phyloP scores from a whole-genome alignment of 208 protist genomes.

The Wallacemonas sp. region DNA sequence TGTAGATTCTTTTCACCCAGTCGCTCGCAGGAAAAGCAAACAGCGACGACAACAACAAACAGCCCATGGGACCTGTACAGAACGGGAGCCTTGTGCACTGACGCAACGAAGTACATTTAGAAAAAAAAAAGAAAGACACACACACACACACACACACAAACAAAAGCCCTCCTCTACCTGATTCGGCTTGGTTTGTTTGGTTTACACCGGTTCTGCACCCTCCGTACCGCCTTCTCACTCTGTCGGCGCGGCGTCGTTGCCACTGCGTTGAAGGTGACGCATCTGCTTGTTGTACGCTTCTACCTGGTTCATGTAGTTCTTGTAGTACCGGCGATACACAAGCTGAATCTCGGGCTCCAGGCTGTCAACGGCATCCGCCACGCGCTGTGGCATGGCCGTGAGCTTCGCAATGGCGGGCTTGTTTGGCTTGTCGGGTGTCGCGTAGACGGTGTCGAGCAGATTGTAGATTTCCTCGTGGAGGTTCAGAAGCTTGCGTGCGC shows the following conservation, averaged over 20 bases:
- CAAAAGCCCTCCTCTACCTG: no score
- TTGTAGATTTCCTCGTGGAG: conserved; percentile 84
- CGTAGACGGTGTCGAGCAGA: conserved; percentile 74
- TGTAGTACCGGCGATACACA: conserved; percentile 71
- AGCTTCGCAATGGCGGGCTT: conserved; percentile 64
- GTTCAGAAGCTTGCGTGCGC: conserved; percentile 76
- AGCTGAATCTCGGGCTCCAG: conserved; percentile 82
- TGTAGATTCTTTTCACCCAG: no score
- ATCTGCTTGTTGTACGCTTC: conserved; percentile 27
- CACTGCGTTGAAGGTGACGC: conserved; percentile 13
- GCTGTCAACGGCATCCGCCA: conserved; percentile 67
- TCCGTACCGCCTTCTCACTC: background rate
- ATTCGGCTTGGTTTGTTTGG: no score
- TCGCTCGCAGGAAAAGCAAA: no score
- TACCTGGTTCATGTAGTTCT: conserved; percentile 54
- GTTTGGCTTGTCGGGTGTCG: conserved; percentile 60
- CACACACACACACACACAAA: no score
- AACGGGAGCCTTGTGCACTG: no score
- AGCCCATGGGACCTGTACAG: no score
- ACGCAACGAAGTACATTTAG: no score
- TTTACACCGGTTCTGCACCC: background rate
- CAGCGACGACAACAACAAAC: no score
- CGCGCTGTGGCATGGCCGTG: conserved; percentile 72
- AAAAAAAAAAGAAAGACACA: no score
- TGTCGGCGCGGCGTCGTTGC: background rate